phyloP scores from a whole-genome alignment of 352 stramenopile genomes.

The Pythium volutum region DNA sequence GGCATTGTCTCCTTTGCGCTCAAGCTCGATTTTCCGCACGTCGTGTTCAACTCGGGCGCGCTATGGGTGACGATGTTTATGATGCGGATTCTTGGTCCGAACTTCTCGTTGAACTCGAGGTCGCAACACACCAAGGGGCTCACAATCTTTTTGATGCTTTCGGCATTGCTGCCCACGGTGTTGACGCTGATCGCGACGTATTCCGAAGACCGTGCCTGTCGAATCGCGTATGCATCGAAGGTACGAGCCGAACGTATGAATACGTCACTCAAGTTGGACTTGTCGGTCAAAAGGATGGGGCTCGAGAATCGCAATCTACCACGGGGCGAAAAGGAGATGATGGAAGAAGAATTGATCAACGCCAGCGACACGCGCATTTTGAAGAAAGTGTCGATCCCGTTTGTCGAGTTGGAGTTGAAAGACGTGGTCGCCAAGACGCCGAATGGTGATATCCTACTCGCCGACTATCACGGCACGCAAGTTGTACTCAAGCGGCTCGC shows the following conservation, averaged over 20 bases:
- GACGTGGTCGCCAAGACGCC: conserved; percentile 69
- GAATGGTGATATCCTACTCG: conserved; percentile 60
- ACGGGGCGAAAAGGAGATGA: conserved; percentile 50
- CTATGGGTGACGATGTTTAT: conserved; percentile 63
- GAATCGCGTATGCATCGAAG: conserved; percentile 73
- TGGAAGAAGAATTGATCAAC: conserved; percentile 45
- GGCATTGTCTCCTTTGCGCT: conserved; percentile 70
- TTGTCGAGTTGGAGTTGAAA: conserved; percentile 67
- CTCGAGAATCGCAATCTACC: conserved; percentile 66
- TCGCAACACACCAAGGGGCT: conserved; percentile 42
- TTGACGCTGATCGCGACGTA: conserved; percentile 74
- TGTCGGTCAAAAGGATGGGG: conserved; percentile 68
- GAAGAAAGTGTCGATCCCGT: conserved; percentile 73
- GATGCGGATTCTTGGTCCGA: conserved; percentile 37
- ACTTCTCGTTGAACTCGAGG: conserved; percentile 52
- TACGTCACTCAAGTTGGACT: conserved; percentile 73
- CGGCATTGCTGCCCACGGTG: conserved; percentile 60
- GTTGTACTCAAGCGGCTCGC: conserved; percentile 78
- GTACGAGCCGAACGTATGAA: conserved; percentile 76
- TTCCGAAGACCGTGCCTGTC: conserved; percentile 62
- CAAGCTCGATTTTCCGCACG: conserved; percentile 78
- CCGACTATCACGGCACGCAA: conserved; percentile 71
- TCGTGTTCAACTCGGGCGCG: conserved; percentile 47
- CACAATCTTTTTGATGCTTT: conserved; percentile 54
- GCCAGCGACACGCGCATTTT: conserved; percentile 52